Base-by-base conservation (phyloP, 805 yeast species). In the Zygosaccharomyces kombuchaensis region DNA sequence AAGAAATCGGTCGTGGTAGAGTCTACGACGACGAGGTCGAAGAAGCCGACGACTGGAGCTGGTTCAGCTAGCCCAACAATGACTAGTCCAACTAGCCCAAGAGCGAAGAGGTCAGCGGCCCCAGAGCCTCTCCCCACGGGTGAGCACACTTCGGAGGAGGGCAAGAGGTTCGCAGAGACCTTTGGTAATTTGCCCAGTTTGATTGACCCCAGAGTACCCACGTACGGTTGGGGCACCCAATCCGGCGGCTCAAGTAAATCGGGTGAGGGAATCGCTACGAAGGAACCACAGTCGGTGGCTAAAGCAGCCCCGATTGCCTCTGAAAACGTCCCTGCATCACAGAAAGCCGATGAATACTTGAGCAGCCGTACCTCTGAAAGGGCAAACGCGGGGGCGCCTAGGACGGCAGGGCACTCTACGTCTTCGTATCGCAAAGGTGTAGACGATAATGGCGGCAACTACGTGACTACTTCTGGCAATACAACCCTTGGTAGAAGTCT, bases 111-210 rank as follows among this genome's bases (percentile, higher is more conserved):
- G 12, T 16, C 14, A 16, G 7, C 39, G 9, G 12, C 13, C 26
- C 21, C 39, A 10, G 13, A 14, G 12, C 36, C 22, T 26, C 8
- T 1, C 26, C 36, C 34, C 30, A 27, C 42, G 6, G 16, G 38
- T 12, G 32, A 10, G 32, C 42, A 14, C 6, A 19, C 23, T 9
- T 13, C 40, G 6, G 12, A 25, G 8, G 41, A 38, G 31, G 41
- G 41, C 16, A 38, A 6, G 23, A 19, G 41, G 12, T 59, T 59
- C 47, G 59, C 63, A 5, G 36, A 36, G 2, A 40, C 45, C 2
- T 53, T 58, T 10, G 62, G 59, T 9, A 56, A 60, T 43, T 39
- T 36, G 23, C 65, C 66, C 25, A 60, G 65, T 44, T 30, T 62
- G 44, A 51, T 62, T 6, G 65, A 62, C 31, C 64, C 65, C 13